Evolutionary conservation across 768 basidiomycete species (phyloP).

Genomic region (Suillus fuscotomentosus): DNA sequence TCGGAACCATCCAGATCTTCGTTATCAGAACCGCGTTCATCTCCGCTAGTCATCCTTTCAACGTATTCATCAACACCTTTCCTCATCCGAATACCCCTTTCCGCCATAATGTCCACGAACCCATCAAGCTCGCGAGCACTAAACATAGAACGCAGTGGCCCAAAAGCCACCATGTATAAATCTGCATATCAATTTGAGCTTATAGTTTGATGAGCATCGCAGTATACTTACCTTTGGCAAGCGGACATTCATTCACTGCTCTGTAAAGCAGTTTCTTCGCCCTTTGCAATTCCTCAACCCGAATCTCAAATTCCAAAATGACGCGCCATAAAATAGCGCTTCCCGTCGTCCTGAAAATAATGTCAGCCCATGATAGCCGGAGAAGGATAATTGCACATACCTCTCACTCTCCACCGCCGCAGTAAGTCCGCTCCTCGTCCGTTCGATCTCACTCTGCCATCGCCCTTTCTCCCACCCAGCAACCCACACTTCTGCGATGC

Average conservation of each 20-base stretch:
- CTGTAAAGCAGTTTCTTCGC: constrained; percentile 76
- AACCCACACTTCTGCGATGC: constrained; percentile 73
- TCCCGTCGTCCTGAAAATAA: constrained; percentile 51
- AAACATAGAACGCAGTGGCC: constrained; percentile 64
- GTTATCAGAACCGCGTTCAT: constrained; percentile 24
- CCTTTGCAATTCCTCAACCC: constrained; percentile 49
- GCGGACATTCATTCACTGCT: constrained; percentile 72
- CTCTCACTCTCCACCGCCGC: constrained; percentile 66
- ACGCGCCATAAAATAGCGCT: constrained; percentile 72
- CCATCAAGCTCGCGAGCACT: constrained; percentile 53
- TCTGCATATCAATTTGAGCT: constrained; percentile 40
- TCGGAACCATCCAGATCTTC: constrained; percentile 28
- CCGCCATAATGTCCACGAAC: constrained; percentile 74
- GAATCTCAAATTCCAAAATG: constrained; percentile 78
- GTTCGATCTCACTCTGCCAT: constrained; percentile 70
- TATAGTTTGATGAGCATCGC: constrained; percentile 4
- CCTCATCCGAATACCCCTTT: constrained; percentile 66
- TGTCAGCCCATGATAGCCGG: constrained; percentile 8
- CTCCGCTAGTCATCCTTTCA: constrained; percentile 6
- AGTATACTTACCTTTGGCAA: constrained; percentile 60
- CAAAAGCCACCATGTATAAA: constrained; percentile 77
- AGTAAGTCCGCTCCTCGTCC: constrained; percentile 61
- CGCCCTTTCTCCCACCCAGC: constrained; percentile 75
- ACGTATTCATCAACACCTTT: constrained; percentile 52
- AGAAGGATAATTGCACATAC: constrained; percentile 37